These are phyloP conservation scores for Psidium friedrichsthalianum DNA, from an alignment of 345 rosid genomes.

Conservation along the genomic window DNA sequence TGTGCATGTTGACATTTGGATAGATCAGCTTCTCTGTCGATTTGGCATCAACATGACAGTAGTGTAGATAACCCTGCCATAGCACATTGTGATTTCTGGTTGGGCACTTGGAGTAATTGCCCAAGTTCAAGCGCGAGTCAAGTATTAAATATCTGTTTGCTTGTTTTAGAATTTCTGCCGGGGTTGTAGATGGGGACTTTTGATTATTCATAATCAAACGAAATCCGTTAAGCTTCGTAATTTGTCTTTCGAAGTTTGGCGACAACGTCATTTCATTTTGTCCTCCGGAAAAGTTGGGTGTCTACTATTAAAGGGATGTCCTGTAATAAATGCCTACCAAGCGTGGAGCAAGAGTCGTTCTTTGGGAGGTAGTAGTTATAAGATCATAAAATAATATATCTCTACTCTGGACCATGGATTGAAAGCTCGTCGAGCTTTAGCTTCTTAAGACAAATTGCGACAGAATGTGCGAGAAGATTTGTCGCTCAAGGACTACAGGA, in stretches of 20 bases:
- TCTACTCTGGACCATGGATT: neutral
- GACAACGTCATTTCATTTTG: neutral
- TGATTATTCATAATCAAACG: neutral
- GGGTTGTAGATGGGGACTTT: neutral
- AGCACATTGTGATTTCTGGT: neutral
- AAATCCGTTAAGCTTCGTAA: neutral
- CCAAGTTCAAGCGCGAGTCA: neutral
- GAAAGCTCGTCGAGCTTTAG: neutral
- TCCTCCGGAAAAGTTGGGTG: neutral
- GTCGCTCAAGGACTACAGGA: neutral
- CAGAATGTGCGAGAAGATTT: neutral
- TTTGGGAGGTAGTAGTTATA: neutral
- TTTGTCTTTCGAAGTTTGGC: neutral
- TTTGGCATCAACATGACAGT: neutral
- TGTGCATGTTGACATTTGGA: neutral
- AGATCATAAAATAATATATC: neutral
- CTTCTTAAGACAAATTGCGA: neutral
- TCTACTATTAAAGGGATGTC: neutral
- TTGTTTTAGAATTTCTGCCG: neutral
- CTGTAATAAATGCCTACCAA: neutral
- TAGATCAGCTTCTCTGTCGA: neutral
- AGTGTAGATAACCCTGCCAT: neutral
- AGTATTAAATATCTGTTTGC: neutral
- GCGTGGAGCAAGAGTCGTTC: no score
- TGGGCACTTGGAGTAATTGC: neutral